A percentile compares a stretch with the other conserved stretches of the same genome.
phyloP scores from a whole-genome alignment of 2,329 filamentous ascomycete genomes.

The Venturia asperata region DNA sequence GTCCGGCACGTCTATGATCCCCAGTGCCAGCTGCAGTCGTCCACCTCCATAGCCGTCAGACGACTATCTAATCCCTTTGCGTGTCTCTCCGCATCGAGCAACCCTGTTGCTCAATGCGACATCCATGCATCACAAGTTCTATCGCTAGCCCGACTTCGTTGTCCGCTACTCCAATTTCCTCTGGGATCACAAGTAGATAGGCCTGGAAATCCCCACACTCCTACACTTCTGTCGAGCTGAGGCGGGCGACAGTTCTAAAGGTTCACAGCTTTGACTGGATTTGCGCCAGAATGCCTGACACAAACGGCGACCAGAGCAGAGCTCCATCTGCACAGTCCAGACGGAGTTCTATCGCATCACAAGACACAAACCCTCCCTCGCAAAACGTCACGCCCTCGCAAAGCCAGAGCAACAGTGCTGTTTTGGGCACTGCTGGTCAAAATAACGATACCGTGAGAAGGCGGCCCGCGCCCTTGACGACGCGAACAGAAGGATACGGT shows the following conservation, averaged over 20 bases:
- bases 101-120: neutral
- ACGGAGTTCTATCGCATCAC: constrained; percentile 2
- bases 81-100: neutral
- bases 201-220: neutral
- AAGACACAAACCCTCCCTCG: neutral
- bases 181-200: neutral
- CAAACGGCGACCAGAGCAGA: constrained; percentile 10
- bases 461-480: neutral
- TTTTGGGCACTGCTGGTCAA: constrained; percentile 16
- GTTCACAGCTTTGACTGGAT: neutral
- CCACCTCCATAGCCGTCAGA: neutral
- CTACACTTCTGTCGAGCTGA: neutral
- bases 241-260: neutral
- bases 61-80: neutral
- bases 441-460: constrained; percentile 17
- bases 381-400: constrained; percentile 12
- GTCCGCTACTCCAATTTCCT: neutral
- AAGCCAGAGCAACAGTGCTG: constrained; percentile 17
- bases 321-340: neutral
- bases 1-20: neutral
- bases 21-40: neutral
- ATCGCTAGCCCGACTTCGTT: neutral
- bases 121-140: neutral
- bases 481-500: constrained; percentile 19
- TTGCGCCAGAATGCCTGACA: constrained; percentile 4